phyloP scores from a whole-genome alignment of 257 asterid species.

The Gardenia jasminoides region DNA sequence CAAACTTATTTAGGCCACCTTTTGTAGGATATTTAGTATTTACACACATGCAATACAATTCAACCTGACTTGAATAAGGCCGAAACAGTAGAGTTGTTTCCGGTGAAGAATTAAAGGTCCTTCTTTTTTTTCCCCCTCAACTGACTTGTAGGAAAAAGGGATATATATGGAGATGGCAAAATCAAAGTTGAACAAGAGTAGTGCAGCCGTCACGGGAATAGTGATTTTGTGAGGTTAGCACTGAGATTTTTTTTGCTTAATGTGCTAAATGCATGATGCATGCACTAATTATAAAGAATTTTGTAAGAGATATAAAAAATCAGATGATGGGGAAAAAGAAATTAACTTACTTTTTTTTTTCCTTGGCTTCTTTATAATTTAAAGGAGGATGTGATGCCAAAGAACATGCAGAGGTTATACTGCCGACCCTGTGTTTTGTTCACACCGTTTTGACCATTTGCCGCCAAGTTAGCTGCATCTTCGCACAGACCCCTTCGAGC shows the following conservation, averaged over 20 bases:
- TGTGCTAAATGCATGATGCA: neutral
- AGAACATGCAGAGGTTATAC: neutral
- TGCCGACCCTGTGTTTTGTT: slow-evolving; percentile 31
- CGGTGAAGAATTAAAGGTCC: slow-evolving; percentile 8
- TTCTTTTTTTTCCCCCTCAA: neutral
- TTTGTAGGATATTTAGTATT: neutral
- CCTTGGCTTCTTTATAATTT: neutral
- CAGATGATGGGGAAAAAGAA: neutral
- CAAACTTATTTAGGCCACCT: neutral
- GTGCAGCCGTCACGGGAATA: slow-evolving; percentile 46
- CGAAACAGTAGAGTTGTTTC: neutral
- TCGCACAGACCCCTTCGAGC: slow-evolving; percentile 15
- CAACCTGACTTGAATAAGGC: neutral
- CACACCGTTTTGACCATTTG: slow-evolving; percentile 41
- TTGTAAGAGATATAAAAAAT: neutral
- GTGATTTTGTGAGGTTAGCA: slow-evolving; percentile 12
- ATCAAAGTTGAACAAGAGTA: neutral
- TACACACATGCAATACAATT: neutral
- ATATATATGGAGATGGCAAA: slow-evolving; percentile 19
- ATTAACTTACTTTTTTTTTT: neutral
- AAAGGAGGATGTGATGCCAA: neutral
- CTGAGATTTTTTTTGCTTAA: neutral
- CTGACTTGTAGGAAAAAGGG: neutral
- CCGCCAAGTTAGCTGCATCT: slow-evolving; percentile 27
- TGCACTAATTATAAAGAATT: neutral